Evolutionary conservation across 306 rosid genomes (phyloP), one percentile per base, ranked within the genome.

Genomic region (Prunus padus): DNA sequence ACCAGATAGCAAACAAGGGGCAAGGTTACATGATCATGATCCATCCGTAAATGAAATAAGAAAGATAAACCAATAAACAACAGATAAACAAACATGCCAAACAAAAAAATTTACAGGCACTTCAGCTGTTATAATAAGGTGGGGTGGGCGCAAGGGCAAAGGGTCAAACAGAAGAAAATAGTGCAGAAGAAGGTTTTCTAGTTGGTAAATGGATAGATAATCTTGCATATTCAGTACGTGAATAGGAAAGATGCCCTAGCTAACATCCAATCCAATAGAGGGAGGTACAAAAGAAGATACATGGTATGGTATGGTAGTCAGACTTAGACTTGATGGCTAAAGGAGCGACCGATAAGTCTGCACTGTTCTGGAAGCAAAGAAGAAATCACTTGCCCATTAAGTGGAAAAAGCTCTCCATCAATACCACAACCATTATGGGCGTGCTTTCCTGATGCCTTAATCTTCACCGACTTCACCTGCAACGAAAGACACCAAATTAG

Each of bases 341-440:
- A 69, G 75, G 86, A 84, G 62, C 89, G 97, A 83, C 99, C 99
- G 72, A 95, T 92, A 64, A 95, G 97, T 79, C 99, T 90, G 91
- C 99, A 95, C 67, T 95, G 99, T 83, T 95, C 99, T 3, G 99
- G 99, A 82, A 92, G 97, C 89, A 95, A 60, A 30, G 96, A 83
- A 50, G 98, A 95, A 64, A 90, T 69, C 54, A 90, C 88, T 86
- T 92, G 96, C 49, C 97, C 99, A 75, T 84, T 84, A 64, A 90
- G 96, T 22, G 91, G 86, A 81, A 95, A 95, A 71, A 95, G 89
- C 87, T 95, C 99, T 62, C 99, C 99, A 87, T 95, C 99, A 81
- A 95, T 95, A 56, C 99, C 99, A 72, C 99, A 95, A 9, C 99
- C 93, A 18, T 84, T 88, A 80, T 92, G 96, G 61, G 88, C 88